phyloP scores from a whole-genome alignment of 73 alveolate genomes.

The Symbiodinium natans region DNA sequence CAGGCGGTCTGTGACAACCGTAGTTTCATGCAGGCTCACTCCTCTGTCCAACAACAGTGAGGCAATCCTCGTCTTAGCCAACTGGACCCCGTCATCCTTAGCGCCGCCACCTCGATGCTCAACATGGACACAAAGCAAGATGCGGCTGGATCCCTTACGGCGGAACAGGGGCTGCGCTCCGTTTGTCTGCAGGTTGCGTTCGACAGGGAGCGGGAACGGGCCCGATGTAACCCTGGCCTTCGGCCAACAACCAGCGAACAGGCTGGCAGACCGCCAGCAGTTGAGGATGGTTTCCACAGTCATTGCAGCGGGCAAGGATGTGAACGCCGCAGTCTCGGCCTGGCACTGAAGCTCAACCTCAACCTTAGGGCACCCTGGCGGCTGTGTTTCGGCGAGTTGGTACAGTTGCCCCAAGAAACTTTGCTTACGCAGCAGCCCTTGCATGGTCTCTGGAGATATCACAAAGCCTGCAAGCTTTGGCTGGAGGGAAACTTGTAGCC shows the following conservation, averaged over 20 bases:
- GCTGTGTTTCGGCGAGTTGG: no score
- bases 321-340: no score
- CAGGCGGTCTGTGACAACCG: not conserved
- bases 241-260: not conserved
- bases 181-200: not conserved
- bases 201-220: not conserved
- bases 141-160: not conserved
- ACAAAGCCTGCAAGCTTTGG: no score
- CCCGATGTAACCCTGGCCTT: not conserved
- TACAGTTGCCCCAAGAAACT: no score
- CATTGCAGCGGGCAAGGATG: not conserved
- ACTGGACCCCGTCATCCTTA: not conserved
- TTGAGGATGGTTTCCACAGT: not conserved
- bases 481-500: no score
- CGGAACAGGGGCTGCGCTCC: not conserved
- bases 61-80: not conserved
- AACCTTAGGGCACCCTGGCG: no score
- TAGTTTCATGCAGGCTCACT: not conserved
- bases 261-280: not conserved
- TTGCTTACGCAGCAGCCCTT: no score
- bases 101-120: not conserved
- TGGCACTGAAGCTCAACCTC: no score
- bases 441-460: no score
- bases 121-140: no score
- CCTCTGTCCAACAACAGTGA: not conserved